Evolutionary conservation across 441 rosid species (phyloP).

Genomic region (Croton setiger): DNA sequence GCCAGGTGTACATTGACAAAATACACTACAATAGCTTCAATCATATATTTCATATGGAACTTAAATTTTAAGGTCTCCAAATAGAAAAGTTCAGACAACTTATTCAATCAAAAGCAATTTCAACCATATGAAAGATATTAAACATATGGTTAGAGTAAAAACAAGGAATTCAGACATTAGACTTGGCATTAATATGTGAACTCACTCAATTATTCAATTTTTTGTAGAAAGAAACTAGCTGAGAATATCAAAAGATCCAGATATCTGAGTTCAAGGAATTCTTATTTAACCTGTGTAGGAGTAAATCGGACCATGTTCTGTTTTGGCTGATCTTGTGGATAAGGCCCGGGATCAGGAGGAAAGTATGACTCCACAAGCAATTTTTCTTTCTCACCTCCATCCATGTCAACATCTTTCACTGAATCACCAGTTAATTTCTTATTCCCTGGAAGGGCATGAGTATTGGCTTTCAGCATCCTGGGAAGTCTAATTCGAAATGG

Average conservation of each 20-base stretch:
- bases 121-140: neutral
- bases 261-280: constrained; percentile 16
- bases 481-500: constrained; percentile 86
- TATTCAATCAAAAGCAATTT: neutral
- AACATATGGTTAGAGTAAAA: neutral
- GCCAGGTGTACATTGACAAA: neutral
- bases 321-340: constrained; percentile 99
- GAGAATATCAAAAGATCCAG: constrained; percentile 19
- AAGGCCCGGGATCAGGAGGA: constrained; percentile 97
- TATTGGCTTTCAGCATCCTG: constrained; percentile 58
- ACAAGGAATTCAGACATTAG: neutral
- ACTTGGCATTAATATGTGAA: neutral
- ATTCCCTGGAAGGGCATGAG: constrained; percentile 80
- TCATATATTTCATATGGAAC: too few species aligned
- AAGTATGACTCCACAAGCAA: constrained; percentile 88
- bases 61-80: neutral
- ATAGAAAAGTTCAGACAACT: neutral
- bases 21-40: neutral
- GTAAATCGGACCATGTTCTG: constrained; percentile 96
- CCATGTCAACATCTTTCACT: constrained; percentile 44
- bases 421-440: constrained; percentile 46
- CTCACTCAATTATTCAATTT: neutral
- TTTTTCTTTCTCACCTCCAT: constrained; percentile 51
- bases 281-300: constrained; percentile 74
- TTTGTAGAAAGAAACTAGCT: neutral